Evolutionary conservation across 805 yeast genomes (phyloP), one percentile per base, ranked within the genome.

Genomic region (Saturnispora gosingensis): DNA sequence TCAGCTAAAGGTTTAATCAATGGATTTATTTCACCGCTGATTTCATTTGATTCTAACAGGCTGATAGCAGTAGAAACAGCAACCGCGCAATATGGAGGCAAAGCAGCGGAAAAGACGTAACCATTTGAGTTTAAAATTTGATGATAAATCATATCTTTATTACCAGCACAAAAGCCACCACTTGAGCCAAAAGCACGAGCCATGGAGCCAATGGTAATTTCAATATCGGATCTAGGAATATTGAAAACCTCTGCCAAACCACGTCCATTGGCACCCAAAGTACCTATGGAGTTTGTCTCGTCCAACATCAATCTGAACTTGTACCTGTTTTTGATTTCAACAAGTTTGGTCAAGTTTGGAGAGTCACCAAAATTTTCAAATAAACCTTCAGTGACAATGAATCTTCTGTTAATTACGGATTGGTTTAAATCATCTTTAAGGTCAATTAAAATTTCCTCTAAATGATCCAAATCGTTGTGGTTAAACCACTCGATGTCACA

Each of bases 151-250:
- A 93, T 88, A 51, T 83, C 83, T 25, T 72, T 67, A 42, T 79
- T 83, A 53, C 98, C 99, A 28, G 87, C 85, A 64, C 96, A 93
- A 70, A 88, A 91, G 0, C 96, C 98, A 57, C 99, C 99, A 47
- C 91, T 81, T 1, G 93, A 75, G 8, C 88, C 91, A 57, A 91
- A 75, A 0, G 95, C 74, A 44, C 76, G 75, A 15, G 96, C 93
- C 74, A 93, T 68, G 1, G 96, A 80, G 25, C 97, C 97, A 49
- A 88, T 77, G 9, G 96, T 87, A 56, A 93, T 82, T 59, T 91
- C 93, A 54, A 93, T 74, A 46, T 85, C 86, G 5, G 74, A 66
- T 58, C 96, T 80, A 52, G 82, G 77, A 58, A 90, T 72, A 45
- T 74, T 77, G 57, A 65, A 85, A 63, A 78, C 82, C 68, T 95